phyloP scores from a whole-genome alignment of 179 eudicot species.

The Sideroxylon spinosum region DNA sequence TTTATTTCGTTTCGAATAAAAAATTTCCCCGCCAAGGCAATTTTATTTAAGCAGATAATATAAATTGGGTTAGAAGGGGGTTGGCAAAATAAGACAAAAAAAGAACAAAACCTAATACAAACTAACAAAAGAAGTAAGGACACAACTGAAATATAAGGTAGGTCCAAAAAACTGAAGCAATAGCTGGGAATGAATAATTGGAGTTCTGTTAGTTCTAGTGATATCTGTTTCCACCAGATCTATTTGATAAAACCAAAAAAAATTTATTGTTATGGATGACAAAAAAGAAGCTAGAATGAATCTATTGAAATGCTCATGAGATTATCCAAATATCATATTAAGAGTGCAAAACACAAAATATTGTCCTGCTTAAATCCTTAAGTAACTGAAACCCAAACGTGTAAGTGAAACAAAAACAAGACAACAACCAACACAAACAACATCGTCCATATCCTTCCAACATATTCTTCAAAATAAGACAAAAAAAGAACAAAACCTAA shows the following conservation, averaged over 20 bases:
- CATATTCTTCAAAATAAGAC: not conserved
- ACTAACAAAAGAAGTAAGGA: not conserved
- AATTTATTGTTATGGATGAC: not conserved
- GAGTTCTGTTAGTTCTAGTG: not conserved
- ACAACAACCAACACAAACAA: not conserved
- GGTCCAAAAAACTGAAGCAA: not conserved
- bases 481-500: not conserved
- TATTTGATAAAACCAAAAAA: not conserved
- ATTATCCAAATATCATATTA: not conserved
- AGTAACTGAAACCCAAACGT: not conserved
- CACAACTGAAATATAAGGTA: not conserved
- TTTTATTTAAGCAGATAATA: not conserved
- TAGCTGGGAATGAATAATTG: not conserved
- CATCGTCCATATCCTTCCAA: not conserved
- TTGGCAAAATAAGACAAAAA: not conserved
- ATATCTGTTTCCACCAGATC: slow-evolving; percentile 12
- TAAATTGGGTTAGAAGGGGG: not conserved
- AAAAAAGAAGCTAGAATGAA: not conserved
- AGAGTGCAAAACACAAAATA: not conserved
- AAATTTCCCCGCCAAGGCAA: not conserved
- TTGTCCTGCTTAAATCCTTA: not conserved
- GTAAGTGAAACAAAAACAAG: not conserved
- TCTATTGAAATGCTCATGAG: not conserved
- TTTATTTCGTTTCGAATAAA: too few relatives aligned
- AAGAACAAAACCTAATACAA: not conserved